Evolutionary conservation across 345 rosid genomes (phyloP), one percentile per base, ranked within the genome.

Genomic region (Erodium maritimum): DNA sequence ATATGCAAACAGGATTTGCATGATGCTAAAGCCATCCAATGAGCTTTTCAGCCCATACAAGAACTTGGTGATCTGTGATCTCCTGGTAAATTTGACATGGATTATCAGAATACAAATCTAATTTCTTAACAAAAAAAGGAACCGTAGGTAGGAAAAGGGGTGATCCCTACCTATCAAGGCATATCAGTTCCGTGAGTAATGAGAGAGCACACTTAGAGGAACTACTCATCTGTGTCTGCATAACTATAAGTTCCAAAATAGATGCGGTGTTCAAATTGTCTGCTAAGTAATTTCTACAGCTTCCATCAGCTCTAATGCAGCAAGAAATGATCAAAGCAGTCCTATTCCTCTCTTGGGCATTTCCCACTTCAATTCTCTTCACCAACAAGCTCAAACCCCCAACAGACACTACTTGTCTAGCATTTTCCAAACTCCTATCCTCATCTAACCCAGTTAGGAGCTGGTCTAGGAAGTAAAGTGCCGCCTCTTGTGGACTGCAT

Each of bases 381-480:
- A 69, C 50, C 29, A 82, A 45, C 67, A 82, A 60, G 60, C 56
- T 60, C 61, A 84, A 57, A 33, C 87, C 91, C 22, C 91, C 91
- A 0, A 74, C 73, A 0, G 79, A 55, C 18, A 84, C 79, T 10
- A 81, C 66, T 51, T 82, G 75, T 48, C 73, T 63, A 1, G 87
- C 83, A 42, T 84, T 84, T 66, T 84, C 91, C 25, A 76, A 63
- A 78, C 78, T 79, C 56, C 69, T 70, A 42, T 76, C 91, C 64
- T 84, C 85, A 12, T 73, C 69, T 55, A 80, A 84, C 20, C 91
- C 85, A 14, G 72, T 76, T n/a, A 84, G 52, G 58, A 84, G 83
- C 54, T 80, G 83, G 48, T 71, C 73, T 45, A 84, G 76, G 54
- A 84, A 51, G 69, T 82, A 82, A 58, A 82, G 63, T 56, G 82